phyloP scores from a whole-genome alignment of 257 asterid species.

The Lithospermum erythrorhizon region DNA sequence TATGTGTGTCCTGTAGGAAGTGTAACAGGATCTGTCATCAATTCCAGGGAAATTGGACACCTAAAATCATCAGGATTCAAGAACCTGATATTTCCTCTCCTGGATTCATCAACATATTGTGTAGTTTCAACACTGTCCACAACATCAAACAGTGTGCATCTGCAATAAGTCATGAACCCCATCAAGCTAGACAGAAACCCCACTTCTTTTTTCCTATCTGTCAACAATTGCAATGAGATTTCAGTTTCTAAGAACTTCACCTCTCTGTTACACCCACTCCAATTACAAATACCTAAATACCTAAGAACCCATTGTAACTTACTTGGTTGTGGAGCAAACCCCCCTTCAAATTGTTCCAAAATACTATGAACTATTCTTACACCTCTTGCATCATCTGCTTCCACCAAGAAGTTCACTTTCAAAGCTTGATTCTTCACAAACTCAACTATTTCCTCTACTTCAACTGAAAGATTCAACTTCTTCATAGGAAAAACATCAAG shows the following conservation, averaged over 20 bases:
- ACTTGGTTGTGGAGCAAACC: constrained; percentile 39
- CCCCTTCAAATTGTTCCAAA: constrained; percentile 50
- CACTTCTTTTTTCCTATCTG: constrained; percentile 30
- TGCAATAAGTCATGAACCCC: constrained; percentile 54
- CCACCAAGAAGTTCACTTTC: constrained; percentile 36
- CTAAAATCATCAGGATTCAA: constrained; percentile 73
- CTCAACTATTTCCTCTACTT: constrained; percentile 40
- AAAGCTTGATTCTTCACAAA: constrained; percentile 45
- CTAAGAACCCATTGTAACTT: constrained; percentile 31
- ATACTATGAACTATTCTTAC: constrained; percentile 39
- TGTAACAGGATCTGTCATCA: constrained; percentile 89
- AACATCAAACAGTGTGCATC: constrained; percentile 39
- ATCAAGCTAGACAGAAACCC: constrained; percentile 44
- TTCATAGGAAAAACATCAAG: constrained; percentile 53
- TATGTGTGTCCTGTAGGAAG: constrained; percentile 93
- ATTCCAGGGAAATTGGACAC: constrained; percentile 94
- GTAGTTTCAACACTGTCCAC: constrained; percentile 29
- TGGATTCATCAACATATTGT: constrained; percentile 13
- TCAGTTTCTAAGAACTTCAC: constrained; percentile 39
- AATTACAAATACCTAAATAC: constrained; percentile 29
- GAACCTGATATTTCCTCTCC: constrained; percentile 20
- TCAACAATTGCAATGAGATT: constrained; percentile 24
- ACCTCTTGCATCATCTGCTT: constrained; percentile 33
- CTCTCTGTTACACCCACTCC: constrained; percentile 55
- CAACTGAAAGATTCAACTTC: constrained; percentile 28